These are phyloP conservation scores for Pythium phragmiticola DNA, from an alignment of 352 stramenopile species.

Conservation along the genomic window DNA sequence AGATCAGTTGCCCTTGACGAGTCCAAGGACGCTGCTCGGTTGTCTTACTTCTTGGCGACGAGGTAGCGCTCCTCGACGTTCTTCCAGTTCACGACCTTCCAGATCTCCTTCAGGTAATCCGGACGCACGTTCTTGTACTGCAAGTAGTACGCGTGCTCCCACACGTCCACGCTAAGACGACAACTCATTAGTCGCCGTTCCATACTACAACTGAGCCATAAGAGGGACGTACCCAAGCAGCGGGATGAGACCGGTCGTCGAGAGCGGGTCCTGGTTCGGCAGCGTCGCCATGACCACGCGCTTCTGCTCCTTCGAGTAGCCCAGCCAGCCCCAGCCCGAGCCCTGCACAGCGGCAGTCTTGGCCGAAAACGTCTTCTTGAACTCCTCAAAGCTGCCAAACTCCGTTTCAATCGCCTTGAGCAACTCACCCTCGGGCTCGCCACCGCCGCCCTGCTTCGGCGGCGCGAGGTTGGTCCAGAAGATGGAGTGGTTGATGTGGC, in stretches of 20 bases:
- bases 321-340: conserved; percentile 98
- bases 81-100: conserved; percentile 96
- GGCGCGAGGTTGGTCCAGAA: conserved; percentile 98
- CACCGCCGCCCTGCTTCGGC: conserved; percentile 68
- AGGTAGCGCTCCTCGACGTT: conserved; percentile 82
- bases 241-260: conserved; percentile 94
- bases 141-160: conserved; percentile 96
- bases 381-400: conserved; percentile 92
- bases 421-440: conserved; percentile 82
- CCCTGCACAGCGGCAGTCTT: conserved; percentile 94
- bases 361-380: conserved; percentile 88
- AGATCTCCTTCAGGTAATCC: conserved; percentile 94
- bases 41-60: conserved; percentile 62
- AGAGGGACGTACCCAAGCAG: conserved; percentile 75
- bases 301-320: conserved; percentile 86
- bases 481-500: conserved; percentile 98
- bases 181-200: not conserved
- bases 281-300: conserved; percentile 89
- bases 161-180: conserved; percentile 93
- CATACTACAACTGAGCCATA: not conserved
- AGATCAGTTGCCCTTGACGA: not conserved
- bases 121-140: conserved; percentile 96
- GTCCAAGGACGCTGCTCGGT: not conserved
- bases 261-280: conserved; percentile 95
- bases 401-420: conserved; percentile 88